phyloP scores from a whole-genome alignment of 106 monocot genomes.

The Dioscorea zingiberensis region DNA sequence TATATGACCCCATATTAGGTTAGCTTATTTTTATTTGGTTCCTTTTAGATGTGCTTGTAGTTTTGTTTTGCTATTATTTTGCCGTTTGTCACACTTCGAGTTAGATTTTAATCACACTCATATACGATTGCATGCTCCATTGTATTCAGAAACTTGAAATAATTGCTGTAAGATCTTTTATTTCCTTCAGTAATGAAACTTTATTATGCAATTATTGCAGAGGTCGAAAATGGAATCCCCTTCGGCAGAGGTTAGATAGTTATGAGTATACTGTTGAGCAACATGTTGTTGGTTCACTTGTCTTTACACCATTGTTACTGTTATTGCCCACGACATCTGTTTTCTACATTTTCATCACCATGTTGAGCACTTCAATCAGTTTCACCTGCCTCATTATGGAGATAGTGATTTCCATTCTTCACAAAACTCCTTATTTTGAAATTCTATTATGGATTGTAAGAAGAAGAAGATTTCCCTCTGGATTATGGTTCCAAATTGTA shows the following conservation, averaged over 20 bases:
- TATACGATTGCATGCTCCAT: too few species aligned
- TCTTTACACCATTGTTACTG: constrained; percentile 81
- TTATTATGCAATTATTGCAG: constrained; percentile 29
- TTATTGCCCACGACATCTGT: constrained; percentile 89
- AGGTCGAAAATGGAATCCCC: constrained; percentile 94
- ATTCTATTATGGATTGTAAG: constrained; percentile 55
- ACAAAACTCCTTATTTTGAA: constrained; percentile 73
- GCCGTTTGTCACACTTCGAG: too few species aligned
- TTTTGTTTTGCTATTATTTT: too few species aligned
- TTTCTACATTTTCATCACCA: constrained; percentile 93
- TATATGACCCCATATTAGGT: too few species aligned
- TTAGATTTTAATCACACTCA: too few species aligned
- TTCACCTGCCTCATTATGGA: constrained; percentile 44
- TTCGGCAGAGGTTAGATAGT: constrained; percentile 83
- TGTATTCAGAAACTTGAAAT: too few species aligned
- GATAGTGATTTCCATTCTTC: constrained; percentile 46
- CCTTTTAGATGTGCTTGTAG: too few species aligned
- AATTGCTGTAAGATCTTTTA: background rate
- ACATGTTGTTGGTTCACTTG: constrained; percentile 90
- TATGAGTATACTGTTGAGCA: constrained; percentile 87
- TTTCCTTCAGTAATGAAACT: background rate
- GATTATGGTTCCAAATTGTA: constrained; percentile 57
- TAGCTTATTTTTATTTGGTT: too few species aligned
- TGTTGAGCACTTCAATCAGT: constrained; percentile 32
- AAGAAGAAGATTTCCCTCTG: constrained; percentile 72